Base-by-base conservation (phyloP, 345 rosid genomes). In the Boechera stricta region DNA sequence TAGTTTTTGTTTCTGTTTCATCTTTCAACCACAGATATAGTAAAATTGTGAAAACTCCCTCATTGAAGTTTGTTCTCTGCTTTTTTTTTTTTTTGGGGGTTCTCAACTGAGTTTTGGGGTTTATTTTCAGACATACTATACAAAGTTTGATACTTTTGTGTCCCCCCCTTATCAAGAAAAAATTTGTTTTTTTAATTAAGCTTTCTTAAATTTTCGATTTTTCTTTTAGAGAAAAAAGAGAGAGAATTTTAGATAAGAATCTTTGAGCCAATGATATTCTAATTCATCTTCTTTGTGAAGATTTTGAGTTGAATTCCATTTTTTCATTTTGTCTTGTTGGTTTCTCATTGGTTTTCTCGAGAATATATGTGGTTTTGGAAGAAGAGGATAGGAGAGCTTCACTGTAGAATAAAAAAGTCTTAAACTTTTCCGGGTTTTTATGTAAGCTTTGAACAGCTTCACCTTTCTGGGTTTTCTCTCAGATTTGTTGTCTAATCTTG, bases 211-310 rank as follows among this genome's bases (percentile, higher is more conserved):
- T 0, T n/a, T 39, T 51, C 24, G 3, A 11, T 29, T 69, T 51
- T 69, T 32, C 4, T 10, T 47, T 54, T 44, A 57, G 59, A 39
- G 44, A 7, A 59, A 69, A 64, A 65, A 64, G 45, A 52, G 28
- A 2, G 76, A 39, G 70, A 49, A 70, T 67, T 76, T 32, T 31
- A 45, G 79, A 76, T 83, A 62, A 75, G 86, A 85, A 74, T 79
- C 78, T 31, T 56, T 64, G 80, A 65, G 78, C 72, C 61, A 77
- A 55, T 48, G 80, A 80, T 41, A 51, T 86, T 83, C 90, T 73
- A 18, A 52, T 75, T 56, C 45, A 84, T 67, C 85, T 86, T 89
- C 75, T 81, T 71, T 71, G 73, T 66, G 81, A 87, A 86, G 88
- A 84, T 82, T 84, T 82, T 77, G 55, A 67, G 79, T 66, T 58